Evolutionary conservation across 805 yeast species (phyloP).

Genomic region (Saccharomycopsis babjevae): DNA sequence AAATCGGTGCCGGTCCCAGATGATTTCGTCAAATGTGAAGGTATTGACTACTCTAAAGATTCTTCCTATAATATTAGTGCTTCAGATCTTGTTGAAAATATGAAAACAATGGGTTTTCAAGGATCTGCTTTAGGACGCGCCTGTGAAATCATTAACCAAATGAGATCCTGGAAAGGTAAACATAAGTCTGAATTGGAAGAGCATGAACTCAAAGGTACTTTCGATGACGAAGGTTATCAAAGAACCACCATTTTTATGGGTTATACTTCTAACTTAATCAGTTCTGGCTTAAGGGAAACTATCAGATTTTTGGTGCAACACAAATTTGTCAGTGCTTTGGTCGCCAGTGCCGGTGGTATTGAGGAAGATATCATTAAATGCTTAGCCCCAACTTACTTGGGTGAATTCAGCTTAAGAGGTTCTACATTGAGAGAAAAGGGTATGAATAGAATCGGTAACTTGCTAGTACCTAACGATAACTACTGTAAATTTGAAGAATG

Average conservation of each 20-base stretch:
- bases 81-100: constrained; percentile 61
- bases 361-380: constrained; percentile 97
- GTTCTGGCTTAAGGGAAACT: constrained; percentile 90
- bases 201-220: constrained; percentile 58
- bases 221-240: constrained; percentile 69
- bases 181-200: constrained; percentile 60
- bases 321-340: constrained; percentile 90
- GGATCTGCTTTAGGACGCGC: constrained; percentile 80
- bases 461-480: constrained; percentile 95
- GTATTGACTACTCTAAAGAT: constrained; percentile 80
- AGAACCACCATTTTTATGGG: constrained; percentile 91
- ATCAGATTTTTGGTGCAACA: constrained; percentile 82
- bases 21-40: constrained; percentile 67
- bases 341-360: constrained; percentile 96
- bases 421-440: constrained; percentile 82
- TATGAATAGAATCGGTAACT: constrained; percentile 94
- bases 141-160: constrained; percentile 83
- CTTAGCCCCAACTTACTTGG: constrained; percentile 91
- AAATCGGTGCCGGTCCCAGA: constrained; percentile 81
- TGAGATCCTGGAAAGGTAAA: constrained; percentile 90
- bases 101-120: constrained; percentile 97
- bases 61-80: constrained; percentile 73
- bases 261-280: constrained; percentile 89
- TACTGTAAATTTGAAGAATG: constrained; percentile 97
- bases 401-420: constrained; percentile 82